Conservation (phyloP, 2,329 filamentous ascomycete species). For the Penicillium carneum region DNA sequence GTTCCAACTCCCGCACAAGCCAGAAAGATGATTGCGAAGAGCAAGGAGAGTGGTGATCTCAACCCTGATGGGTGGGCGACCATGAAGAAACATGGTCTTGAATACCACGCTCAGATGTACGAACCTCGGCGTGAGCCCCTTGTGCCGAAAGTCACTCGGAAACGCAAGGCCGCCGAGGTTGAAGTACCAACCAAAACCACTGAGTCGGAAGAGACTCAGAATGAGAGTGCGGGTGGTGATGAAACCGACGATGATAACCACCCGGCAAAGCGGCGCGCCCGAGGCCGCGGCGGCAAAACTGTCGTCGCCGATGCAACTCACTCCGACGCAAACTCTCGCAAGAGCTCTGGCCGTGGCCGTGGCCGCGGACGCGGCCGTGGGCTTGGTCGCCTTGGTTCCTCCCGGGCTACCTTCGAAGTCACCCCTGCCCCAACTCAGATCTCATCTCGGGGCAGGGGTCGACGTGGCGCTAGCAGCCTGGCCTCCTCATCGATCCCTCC, state of each 20-base stretch:
- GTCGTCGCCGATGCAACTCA: conserved; percentile 35
- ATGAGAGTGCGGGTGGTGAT: conserved; percentile 37
- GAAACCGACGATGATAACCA: conserved; percentile 42
- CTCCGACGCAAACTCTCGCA: conserved; percentile 30
- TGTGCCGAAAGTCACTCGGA: conserved; percentile 44
- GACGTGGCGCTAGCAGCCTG: conserved; percentile 31
- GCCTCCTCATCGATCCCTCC: conserved; percentile 19
- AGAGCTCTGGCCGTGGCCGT: conserved; percentile 35
- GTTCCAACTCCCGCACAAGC: conserved; percentile 53
- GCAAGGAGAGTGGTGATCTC: conserved; percentile 42
- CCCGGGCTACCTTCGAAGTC: conserved; percentile 36
- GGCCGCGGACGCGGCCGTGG: conserved; percentile 45
- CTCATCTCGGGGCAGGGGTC: conserved; percentile 35
- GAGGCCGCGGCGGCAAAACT: conserved; percentile 39
- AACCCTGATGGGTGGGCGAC: conserved; percentile 54
- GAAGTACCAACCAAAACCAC: conserved; percentile 39
- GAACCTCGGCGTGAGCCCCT: conserved; percentile 42
- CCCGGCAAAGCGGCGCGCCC: conserved; percentile 45
- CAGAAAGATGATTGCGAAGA: conserved; percentile 50
- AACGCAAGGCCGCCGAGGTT: conserved; percentile 49
- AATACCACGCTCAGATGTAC: conserved; percentile 48
- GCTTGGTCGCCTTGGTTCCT: conserved; percentile 30
- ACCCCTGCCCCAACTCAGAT: conserved; percentile 27
- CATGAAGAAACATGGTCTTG: conserved; percentile 47
- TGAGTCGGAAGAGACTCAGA: conserved; percentile 40